Conservation (phyloP, 768 basidiomycete genomes). For the Kwoniella europaea region DNA sequence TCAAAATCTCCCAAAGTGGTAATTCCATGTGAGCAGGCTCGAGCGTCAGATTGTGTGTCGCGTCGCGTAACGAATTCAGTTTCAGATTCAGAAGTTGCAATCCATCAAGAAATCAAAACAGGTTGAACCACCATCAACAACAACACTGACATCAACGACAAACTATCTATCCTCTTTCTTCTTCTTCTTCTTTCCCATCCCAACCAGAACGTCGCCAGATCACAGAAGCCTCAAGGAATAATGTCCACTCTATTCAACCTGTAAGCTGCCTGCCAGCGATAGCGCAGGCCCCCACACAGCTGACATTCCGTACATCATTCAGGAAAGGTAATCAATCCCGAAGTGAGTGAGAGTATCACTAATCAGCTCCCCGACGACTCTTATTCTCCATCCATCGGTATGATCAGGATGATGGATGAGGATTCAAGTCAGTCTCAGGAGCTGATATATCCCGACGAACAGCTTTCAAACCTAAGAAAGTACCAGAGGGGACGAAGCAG, state of each 20-base stretch:
- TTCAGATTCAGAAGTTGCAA: background rate
- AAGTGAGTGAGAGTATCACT: slow-evolving; percentile 26
- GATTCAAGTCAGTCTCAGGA: background rate
- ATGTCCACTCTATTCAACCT: slow-evolving; percentile 58
- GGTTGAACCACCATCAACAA: background rate
- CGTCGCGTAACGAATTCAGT: slow-evolving; percentile 16
- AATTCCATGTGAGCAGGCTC: background rate
- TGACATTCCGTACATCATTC: slow-evolving; percentile 4
- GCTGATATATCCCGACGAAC: slow-evolving; percentile 8
- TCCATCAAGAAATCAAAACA: background rate
- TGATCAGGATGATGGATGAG: background rate
- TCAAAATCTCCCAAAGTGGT: background rate
- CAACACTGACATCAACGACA: background rate
- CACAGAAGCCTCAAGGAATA: slow-evolving; percentile 2
- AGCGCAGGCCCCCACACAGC: background rate
- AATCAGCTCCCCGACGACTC: background rate
- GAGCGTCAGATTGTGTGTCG: slow-evolving; percentile 14
- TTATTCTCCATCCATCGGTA: background rate
- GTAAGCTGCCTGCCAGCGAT: slow-evolving; percentile 33
- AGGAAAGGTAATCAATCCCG: slow-evolving; percentile 46
- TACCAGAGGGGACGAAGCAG: slow-evolving; percentile 95
- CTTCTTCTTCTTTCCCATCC: background rate
- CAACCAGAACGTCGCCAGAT: background rate
- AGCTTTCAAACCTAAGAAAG: slow-evolving; percentile 92
- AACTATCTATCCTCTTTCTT: background rate